Evolutionary conservation across 2,329 filamentous ascomycete genomes (phyloP).

Genomic region (Alternaria solani): DNA sequence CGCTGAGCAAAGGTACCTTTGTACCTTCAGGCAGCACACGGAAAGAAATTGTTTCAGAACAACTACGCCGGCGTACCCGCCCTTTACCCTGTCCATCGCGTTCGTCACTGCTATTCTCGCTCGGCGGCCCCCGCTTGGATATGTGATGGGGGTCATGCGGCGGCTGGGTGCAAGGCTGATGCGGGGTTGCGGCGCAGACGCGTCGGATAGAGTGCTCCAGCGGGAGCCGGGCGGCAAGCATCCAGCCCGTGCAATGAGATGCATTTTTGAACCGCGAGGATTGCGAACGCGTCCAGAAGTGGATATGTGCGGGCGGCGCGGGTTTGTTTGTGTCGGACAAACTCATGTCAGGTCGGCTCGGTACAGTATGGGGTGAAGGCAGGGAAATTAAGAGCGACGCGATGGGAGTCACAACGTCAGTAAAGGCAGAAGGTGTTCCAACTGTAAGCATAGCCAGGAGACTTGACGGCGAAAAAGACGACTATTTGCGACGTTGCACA

Average conservation of each 20-base stretch:
- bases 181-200: slow-evolving; percentile 22
- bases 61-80: slow-evolving; percentile 5
- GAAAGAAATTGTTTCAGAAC: background rate
- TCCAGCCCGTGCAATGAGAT: slow-evolving; percentile 6
- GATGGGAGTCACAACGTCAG: background rate
- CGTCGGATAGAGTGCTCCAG: slow-evolving; percentile 14
- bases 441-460: background rate
- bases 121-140: slow-evolving; percentile 3
- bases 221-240: slow-evolving; percentile 12
- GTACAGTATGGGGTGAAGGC: background rate
- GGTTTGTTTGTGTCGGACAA: background rate
- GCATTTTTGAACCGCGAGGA: slow-evolving; percentile 4
- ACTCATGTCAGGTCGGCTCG: background rate
- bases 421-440: background rate
- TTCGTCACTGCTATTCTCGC: slow-evolving; percentile 13
- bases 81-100: slow-evolving; percentile 1
- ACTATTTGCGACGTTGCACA: background rate
- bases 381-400: background rate
- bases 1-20: background rate
- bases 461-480: background rate
- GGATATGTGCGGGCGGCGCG: background rate
- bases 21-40: background rate
- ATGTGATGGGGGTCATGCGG: slow-evolving; percentile 5
- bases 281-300: background rate
- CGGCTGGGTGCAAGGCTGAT: slow-evolving; percentile 8